Conservation (phyloP, 2,329 filamentous ascomycete species). For the Knufia petricola region DNA sequence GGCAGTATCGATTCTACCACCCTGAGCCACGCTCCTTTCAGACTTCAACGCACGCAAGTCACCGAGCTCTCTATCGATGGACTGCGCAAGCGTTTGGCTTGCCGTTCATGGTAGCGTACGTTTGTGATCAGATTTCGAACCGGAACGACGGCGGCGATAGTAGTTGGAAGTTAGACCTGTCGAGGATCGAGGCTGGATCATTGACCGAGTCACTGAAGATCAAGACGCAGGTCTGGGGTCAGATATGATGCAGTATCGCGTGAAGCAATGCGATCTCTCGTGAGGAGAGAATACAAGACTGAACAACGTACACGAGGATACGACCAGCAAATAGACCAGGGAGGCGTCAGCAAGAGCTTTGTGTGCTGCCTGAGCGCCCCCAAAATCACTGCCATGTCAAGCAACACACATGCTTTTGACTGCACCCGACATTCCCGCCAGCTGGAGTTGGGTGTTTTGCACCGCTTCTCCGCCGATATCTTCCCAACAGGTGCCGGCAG, state of each 20-base stretch:
- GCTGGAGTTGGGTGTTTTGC: too few relatives aligned
- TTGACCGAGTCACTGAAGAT: constrained; percentile 13
- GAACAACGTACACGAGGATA: too few relatives aligned
- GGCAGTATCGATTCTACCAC: constrained; percentile 10
- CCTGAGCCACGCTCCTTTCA: constrained; percentile 14
- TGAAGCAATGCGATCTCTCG: background rate
- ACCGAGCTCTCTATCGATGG: constrained; percentile 16
- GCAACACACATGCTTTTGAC: too few relatives aligned
- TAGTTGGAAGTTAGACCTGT: constrained; percentile 11
- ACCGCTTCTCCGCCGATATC: too few relatives aligned
- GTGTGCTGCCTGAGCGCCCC: too few relatives aligned
- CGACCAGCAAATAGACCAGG: too few relatives aligned
- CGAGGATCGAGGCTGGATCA: constrained; percentile 10
- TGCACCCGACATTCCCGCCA: too few relatives aligned
- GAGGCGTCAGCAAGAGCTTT: too few relatives aligned
- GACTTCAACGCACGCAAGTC: constrained; percentile 11
- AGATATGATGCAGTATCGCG: background rate
- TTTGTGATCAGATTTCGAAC: constrained; percentile 13
- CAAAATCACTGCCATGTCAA: too few relatives aligned
- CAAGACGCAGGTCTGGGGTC: constrained; percentile 32
- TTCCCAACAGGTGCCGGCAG: too few relatives aligned
- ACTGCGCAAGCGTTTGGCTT: constrained; percentile 14
- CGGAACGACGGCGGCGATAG: constrained; percentile 9
- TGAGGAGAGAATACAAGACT: too few relatives aligned
- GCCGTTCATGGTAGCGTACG: constrained; percentile 14